Conservation (phyloP, 441 rosid genomes). For the Gossypium gossypioides region DNA sequence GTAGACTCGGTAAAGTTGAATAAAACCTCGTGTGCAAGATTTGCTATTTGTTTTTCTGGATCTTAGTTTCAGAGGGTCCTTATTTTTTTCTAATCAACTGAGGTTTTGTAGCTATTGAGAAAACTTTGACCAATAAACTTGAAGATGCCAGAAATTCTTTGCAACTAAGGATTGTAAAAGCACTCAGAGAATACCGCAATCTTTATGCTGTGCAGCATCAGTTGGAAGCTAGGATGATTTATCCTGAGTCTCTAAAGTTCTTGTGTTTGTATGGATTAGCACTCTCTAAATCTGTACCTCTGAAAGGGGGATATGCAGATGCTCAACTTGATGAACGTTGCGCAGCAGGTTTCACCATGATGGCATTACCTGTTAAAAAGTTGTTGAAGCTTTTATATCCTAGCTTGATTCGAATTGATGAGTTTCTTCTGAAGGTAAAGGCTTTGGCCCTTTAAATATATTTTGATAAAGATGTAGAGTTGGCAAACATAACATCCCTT, state of each 20-base stretch:
- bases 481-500: conserved; percentile 10
- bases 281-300: conserved; percentile 66
- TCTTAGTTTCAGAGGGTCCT: conserved; percentile 10
- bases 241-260: conserved; percentile 77
- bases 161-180: conserved; percentile 79
- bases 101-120: conserved; percentile 75
- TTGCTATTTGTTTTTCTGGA: conserved; percentile 14
- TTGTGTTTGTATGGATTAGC: conserved; percentile 81
- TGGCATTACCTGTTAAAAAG: conserved; percentile 82
- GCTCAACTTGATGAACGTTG: conserved; percentile 80
- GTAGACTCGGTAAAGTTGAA: conserved; percentile 61
- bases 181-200: conserved; percentile 80
- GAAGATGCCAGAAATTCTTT: conserved; percentile 80
- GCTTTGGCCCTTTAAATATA: conserved; percentile 8
- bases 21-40: conserved; percentile 7
- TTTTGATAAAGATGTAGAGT: neutral
- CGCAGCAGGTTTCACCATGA: conserved; percentile 81
- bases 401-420: conserved; percentile 70
- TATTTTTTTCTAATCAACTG: conserved; percentile 18
- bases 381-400: conserved; percentile 85
- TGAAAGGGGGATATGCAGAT: conserved; percentile 86
- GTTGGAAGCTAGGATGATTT: conserved; percentile 79
- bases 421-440: conserved; percentile 61
- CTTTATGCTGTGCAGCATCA: conserved; percentile 90
- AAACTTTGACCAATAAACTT: conserved; percentile 68